A percentile compares a stretch with the other conserved stretches of the same genome.
Conservation (phyloP, 1,284 basidiomycete genomes). For the Moesziomyces sp. region DNA sequence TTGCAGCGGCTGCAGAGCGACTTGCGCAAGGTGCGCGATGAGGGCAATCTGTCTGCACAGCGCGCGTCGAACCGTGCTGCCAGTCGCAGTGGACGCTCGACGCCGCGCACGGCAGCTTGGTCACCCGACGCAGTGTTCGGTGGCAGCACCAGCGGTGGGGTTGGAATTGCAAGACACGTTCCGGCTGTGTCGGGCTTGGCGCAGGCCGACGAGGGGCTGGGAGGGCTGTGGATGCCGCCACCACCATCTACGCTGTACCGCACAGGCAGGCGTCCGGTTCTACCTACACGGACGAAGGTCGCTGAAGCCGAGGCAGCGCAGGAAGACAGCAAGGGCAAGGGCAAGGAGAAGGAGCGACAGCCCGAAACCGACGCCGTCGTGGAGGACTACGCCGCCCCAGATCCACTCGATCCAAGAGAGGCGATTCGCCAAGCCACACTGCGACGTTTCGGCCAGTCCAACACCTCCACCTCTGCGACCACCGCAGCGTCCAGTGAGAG, state of each 20-base stretch:
- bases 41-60: constrained; percentile 34
- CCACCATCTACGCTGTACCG: constrained; percentile 41
- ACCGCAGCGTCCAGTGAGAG: not conserved
- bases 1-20: constrained; percentile 43
- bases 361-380: not conserved
- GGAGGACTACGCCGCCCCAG: not conserved
- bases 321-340: constrained; percentile 7
- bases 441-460: constrained; percentile 14
- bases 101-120: constrained; percentile 6
- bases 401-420: constrained; percentile 35
- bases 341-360: constrained; percentile 27
- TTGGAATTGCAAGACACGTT: no score
- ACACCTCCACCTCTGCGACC: not conserved
- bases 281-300: not conserved
- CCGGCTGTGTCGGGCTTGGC: not conserved
- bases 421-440: constrained; percentile 44
- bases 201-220: constrained; percentile 1
- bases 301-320: not conserved
- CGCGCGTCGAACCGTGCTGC: constrained; percentile 9
- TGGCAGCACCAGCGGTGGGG: no score
- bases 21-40: constrained; percentile 45
- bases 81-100: constrained; percentile 20
- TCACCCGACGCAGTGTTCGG: no score
- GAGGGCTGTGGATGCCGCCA: constrained; percentile 45
- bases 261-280: constrained; percentile 9